Evolutionary conservation across 2,329 filamentous ascomycete genomes (phyloP), one percentile per base, ranked within the genome.

Genomic region (Fusarium dimerum): DNA sequence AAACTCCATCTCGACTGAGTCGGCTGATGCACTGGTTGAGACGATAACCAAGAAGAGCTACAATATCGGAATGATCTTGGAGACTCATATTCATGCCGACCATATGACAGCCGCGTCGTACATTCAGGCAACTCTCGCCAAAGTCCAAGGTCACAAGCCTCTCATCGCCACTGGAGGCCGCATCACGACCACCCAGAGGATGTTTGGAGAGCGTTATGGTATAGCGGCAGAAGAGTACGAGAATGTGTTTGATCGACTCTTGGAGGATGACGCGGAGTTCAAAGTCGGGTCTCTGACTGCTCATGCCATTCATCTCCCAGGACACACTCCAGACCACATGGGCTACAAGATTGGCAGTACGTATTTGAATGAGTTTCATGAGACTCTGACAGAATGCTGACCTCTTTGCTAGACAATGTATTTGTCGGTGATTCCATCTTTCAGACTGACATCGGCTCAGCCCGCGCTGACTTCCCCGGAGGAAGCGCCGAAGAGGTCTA

Each of bases 11-110:
- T 73, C 67, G 6, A 86, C 84, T 0, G 43, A 60, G 1, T 71
- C 78, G 0, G 85, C 85, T 2, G 82, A 87, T 52, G 42, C 53
- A 0, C 56, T 88, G 0, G 69, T 87, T 0, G 56, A 70, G 0
- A 20, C 79, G 0, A 64, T 83, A 7, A 57, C 63, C 5, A 60
- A 76, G 2, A 66, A 79, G 1, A 69, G 69, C 1, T 85, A 84
- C 61, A 73, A 55, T 0, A 62, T 87, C 10, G 69, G 73, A 1
- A 70, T 67, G 40, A 81, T 88, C 16, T 73, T 87, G 3, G 85
- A 88, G 57, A 87, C 85, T 0, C 84, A 88, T 62, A 78, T 75
- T 0, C 81, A 86, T 54, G 82, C 82, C 4, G 81, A 87, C 50
- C 83, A 87, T 53, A 56, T 86, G 0, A 86, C 82, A 1, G 78